These are phyloP conservation scores for Trichoderma parareesei DNA, from an alignment of 495 filamentous ascomycete species.

Conservation along the genomic window DNA sequence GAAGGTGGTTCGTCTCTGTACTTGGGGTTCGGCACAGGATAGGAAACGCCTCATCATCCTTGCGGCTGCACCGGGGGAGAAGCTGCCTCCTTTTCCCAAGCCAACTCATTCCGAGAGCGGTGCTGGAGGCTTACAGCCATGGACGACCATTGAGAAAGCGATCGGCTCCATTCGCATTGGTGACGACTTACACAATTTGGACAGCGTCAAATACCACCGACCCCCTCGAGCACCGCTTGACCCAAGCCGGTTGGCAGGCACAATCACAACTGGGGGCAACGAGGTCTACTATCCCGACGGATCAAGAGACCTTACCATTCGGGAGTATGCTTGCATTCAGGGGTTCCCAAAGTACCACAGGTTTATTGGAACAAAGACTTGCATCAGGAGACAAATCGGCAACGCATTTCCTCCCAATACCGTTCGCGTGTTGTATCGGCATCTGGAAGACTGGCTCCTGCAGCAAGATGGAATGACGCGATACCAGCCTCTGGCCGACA, in stretches of 20 bases:
- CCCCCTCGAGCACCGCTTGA: conserved; percentile 30
- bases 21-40: conserved; percentile 36
- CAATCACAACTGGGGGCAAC: conserved; percentile 64
- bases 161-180: conserved; percentile 30
- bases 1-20: conserved; percentile 38
- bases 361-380: conserved; percentile 38
- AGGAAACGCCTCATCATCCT: conserved; percentile 62
- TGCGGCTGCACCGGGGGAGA: conserved; percentile 70
- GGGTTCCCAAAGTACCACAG: conserved; percentile 60
- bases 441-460: conserved; percentile 49
- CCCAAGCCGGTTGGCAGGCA: conserved; percentile 34
- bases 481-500: not conserved
- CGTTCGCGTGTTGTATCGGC: conserved; percentile 49
- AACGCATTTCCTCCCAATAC: conserved; percentile 75
- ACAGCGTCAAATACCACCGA: conserved; percentile 17
- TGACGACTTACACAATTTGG: conserved; percentile 28
- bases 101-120: conserved; percentile 59
- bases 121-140: conserved; percentile 18
- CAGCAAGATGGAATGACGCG: conserved; percentile 40
- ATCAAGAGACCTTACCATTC: conserved; percentile 53
- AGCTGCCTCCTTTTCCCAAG: conserved; percentile 58
- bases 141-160: conserved; percentile 23
- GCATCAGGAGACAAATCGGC: conserved; percentile 65
- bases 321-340: conserved; percentile 70
- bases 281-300: conserved; percentile 66